These are phyloP conservation scores for Pseudoperonospora humuli DNA, from an alignment of 352 stramenopile species.

Conservation along the genomic window DNA sequence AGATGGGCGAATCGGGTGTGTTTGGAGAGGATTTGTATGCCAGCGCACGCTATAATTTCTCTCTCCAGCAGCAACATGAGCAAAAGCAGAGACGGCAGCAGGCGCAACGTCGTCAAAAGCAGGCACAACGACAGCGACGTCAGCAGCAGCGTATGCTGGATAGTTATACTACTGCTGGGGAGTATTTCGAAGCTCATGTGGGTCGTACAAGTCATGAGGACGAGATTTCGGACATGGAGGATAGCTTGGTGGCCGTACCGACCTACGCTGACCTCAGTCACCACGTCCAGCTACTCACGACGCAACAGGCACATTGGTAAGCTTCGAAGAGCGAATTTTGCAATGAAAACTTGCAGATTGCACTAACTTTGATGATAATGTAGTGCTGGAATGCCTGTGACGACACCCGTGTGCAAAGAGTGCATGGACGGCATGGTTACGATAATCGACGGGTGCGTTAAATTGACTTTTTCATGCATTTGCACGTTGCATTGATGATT, in stretches of 20 bases:
- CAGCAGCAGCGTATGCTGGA: conserved; percentile 25
- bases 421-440: conserved; percentile 69
- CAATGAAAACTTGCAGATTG: neutral
- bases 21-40: conserved; percentile 33
- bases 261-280: conserved; percentile 70
- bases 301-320: conserved; percentile 65
- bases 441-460: conserved; percentile 50
- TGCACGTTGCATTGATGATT: neutral
- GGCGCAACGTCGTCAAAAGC: conserved; percentile 19
- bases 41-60: conserved; percentile 38
- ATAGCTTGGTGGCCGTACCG: conserved; percentile 55
- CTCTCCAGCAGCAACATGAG: conserved; percentile 34
- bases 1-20: conserved; percentile 25
- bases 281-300: conserved; percentile 61
- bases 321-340: conserved; percentile 1
- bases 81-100: conserved; percentile 23
- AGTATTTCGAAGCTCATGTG: conserved; percentile 19
- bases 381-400: conserved; percentile 51
- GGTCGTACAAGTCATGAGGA: conserved; percentile 14
- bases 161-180: conserved; percentile 15
- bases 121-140: conserved; percentile 15
- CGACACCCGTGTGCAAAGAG: conserved; percentile 61
- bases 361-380: conserved; percentile 1
- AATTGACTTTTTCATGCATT: neutral
- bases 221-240: conserved; percentile 24